These are phyloP conservation scores for Cyberlindnera nakhonratchasimensis DNA, from an alignment of 805 yeast species.

Conservation along the genomic window DNA sequence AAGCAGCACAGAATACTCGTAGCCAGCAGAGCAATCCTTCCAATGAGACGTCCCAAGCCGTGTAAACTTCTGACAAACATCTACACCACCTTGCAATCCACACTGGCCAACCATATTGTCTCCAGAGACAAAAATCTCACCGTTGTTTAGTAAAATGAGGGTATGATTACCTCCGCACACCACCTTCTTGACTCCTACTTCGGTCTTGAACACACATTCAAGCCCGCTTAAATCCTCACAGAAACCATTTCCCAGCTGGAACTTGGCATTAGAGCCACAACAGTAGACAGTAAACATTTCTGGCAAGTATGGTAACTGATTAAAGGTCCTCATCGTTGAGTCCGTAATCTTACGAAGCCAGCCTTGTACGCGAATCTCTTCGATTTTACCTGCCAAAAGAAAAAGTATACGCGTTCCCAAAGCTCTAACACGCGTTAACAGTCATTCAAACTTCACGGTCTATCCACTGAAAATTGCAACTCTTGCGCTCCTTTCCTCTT, in stretches of 20 bases:
- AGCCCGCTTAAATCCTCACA: conserved; percentile 44
- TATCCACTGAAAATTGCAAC: no score
- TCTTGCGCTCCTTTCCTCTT: no score
- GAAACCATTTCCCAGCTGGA: conserved; percentile 65
- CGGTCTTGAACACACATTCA: conserved; percentile 10
- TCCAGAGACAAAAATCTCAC: conserved; percentile 58
- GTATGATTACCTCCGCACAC: conserved; percentile 90
- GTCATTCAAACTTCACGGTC: no score
- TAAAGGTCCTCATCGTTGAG: no score
- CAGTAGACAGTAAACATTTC: conserved; percentile 37
- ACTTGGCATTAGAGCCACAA: conserved; percentile 84
- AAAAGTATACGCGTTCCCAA: no score
- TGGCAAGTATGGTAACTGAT: no score
- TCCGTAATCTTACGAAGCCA: no score
- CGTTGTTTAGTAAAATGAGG: conserved; percentile 49
- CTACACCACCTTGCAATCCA: conserved; percentile 28
- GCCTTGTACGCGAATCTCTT: no score
- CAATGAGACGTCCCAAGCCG: conserved; percentile 30
- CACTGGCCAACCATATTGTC: conserved; percentile 55
- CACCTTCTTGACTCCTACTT: conserved; percentile 38
- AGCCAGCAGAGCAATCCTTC: conserved; percentile 63
- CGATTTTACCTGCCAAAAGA: no score
- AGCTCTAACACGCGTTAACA: no score
- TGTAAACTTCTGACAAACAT: conserved; percentile 17
- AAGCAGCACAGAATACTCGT: conserved; percentile 67